Evolutionary conservation across 306 rosid genomes (phyloP), one percentile per base, ranked within the genome.

Genomic region (Arachis stenosperma): DNA sequence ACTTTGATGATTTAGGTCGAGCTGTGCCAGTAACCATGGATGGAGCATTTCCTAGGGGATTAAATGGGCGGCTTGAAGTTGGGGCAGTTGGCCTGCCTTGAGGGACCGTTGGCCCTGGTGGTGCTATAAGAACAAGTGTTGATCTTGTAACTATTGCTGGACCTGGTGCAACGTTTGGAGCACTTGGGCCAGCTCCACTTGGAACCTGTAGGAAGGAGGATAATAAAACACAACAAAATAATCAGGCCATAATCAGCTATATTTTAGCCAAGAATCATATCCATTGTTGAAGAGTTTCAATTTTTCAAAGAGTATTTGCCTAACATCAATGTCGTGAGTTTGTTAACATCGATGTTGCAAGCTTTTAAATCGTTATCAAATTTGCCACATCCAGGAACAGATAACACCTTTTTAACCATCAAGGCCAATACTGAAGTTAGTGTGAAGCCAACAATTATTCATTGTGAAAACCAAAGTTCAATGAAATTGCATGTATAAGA

Each of bases 371-470:
- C 17, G 17, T 72, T 44, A 37, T 6, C 67, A 7, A 40, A 40
- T 14, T 60, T 48, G 15, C 39, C 8, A 4, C 66, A 40, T 37
- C 47, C 15, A 3, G 9, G 39, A 11, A 57, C 17, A 56, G 37
- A 4, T 13, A 54, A 54, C 30, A 13, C 8, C 74, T 52, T 13
- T n/a, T 50, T 54, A 15, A 52, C 64, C 33, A 10, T 15, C 36
- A 15, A 33, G 39, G 53, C 27, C 52, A 69, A 55, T 40, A 9
- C 27, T 6, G 22, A 2, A 40, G 64, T 47, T 22, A 47, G 13
- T 39, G 71, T 55, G 64, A 55, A 22, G 74, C 17, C 54, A 70
- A 54, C 63, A 55, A 7, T 15, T 15, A 40, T n/a, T 41, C 74
- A 40, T 5, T 48, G 37, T 27, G 65, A 22, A 53, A 52, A 52